Percentiles rank a stretch among this genome's conserved stretches.
Conservation (phyloP, 2,329 filamentous ascomycete species). For the Trichoderma pleuroti region DNA sequence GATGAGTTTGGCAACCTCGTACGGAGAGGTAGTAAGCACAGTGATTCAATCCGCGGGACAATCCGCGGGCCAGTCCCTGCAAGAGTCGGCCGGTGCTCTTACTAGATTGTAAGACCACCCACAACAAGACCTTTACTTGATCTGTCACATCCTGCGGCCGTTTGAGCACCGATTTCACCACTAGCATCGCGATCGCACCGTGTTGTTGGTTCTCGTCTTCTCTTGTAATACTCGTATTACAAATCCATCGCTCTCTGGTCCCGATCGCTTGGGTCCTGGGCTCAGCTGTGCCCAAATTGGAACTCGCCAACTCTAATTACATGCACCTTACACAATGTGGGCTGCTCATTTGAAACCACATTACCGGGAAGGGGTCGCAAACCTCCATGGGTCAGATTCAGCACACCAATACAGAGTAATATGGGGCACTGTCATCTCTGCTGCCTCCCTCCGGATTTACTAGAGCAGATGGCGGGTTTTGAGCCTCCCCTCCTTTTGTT, state of each 20-base stretch:
- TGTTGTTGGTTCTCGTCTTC: not conserved
- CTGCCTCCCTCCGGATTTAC: not conserved
- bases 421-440: not conserved
- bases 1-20: not conserved
- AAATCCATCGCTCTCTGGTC: not conserved
- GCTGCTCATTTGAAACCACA: not conserved
- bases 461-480: not conserved
- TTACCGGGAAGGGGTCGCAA: not conserved
- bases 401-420: not conserved
- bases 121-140: not conserved
- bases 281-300: not conserved
- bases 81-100: not conserved
- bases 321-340: not conserved
- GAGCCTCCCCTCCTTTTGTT: not conserved
- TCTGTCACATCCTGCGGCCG: not conserved
- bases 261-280: constrained; percentile 2
- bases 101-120: not conserved
- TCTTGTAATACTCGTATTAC: not conserved
- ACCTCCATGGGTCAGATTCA: not conserved
- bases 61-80: not conserved
- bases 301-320: not conserved
- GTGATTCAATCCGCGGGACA: not conserved
- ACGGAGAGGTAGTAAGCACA: not conserved
- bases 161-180: not conserved
- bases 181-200: not conserved